Evolutionary conservation across 306 rosid species (phyloP).

Genomic region (Castanea mollissima): DNA sequence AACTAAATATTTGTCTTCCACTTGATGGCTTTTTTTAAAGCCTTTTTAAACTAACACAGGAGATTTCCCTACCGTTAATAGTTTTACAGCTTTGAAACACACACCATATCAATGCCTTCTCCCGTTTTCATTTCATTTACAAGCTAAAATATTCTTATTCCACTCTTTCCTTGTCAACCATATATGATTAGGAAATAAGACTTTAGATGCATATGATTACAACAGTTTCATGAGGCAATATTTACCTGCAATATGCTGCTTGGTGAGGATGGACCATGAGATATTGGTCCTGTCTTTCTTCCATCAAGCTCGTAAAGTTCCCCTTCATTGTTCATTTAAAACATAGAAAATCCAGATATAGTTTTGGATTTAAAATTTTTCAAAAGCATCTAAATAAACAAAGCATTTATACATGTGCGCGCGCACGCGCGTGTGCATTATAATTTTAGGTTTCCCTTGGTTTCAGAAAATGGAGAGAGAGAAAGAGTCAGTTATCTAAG

Average conservation of each 20-base stretch:
- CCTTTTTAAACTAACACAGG: no score
- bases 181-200: neutral
- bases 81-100: no score
- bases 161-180: neutral
- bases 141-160: neutral
- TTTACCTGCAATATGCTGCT: conserved; percentile 59
- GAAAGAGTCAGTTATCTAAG: neutral
- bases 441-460: neutral
- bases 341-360: neutral
- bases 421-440: no score
- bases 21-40: no score
- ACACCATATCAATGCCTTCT: no score
- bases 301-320: conserved; percentile 92
- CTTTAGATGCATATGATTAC: neutral
- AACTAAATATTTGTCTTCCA: neutral
- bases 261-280: conserved; percentile 79
- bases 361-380: no score
- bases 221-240: conserved; percentile 1
- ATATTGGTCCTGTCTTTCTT: conserved; percentile 67
- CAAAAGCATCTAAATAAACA: neutral
- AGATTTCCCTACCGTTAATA: no score
- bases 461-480: neutral
- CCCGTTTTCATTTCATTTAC: neutral
- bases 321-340: conserved; percentile 36
- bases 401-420: neutral